A percentile compares a stretch with the other conserved stretches of the same genome.
Evolutionary conservation across 1,139 yeast species (phyloP).

Genomic region (Yamadazyma dushanensis): DNA sequence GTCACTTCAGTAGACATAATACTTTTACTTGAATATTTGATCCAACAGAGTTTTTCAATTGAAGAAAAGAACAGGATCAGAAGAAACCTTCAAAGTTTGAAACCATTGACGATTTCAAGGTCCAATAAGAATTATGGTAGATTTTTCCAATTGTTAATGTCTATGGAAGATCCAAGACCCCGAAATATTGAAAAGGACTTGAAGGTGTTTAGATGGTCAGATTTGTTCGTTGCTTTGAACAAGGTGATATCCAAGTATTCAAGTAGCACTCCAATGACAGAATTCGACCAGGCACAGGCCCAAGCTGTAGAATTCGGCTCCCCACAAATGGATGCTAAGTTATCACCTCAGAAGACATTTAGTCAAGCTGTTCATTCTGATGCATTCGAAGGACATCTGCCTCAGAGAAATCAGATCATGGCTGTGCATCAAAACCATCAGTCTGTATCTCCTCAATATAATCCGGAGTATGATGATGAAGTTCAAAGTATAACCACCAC

Average conservation of each 20-base stretch:
- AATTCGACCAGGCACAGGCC: not conserved
- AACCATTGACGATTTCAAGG: constrained; percentile 61
- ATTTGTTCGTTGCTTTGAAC: constrained; percentile 52
- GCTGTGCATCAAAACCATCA: no score
- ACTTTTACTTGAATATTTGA: constrained; percentile 55
- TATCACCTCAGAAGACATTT: not conserved
- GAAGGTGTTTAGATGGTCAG: constrained; percentile 65
- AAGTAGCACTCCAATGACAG: constrained; percentile 10
- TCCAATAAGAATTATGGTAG: constrained; percentile 42
- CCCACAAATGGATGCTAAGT: not conserved
- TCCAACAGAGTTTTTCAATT: constrained; percentile 57
- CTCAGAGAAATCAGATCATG: no score
- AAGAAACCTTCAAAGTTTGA: constrained; percentile 64
- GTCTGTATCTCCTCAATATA: no score
- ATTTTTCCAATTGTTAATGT: constrained; percentile 63
- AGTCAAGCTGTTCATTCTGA: no score
- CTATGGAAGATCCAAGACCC: constrained; percentile 66
- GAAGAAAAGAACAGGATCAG: constrained; percentile 73
- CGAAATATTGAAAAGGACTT: constrained; percentile 73
- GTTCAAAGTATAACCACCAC: not conserved
- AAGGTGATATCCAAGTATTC: constrained; percentile 66
- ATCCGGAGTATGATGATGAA: constrained; percentile 2
- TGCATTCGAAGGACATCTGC: no score
- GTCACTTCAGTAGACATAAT: constrained; percentile 72
- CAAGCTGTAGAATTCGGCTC: not conserved